Evolutionary conservation across 345 rosid species (phyloP), one percentile per base, ranked within the genome.

Genomic region (Acer campestre): DNA sequence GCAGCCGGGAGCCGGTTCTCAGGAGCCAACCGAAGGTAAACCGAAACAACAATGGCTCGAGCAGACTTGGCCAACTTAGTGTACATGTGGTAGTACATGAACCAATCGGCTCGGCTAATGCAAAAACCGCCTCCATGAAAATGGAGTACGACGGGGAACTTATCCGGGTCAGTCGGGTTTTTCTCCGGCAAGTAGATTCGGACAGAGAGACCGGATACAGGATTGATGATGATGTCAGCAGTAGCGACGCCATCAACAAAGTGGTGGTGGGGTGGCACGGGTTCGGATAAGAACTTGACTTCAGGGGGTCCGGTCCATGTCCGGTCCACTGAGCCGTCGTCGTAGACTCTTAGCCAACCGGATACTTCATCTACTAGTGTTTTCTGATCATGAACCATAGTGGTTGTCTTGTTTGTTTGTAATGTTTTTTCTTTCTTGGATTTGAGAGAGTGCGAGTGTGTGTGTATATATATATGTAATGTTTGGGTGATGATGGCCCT

Each of bases 291-390:
- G 90, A 89, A 89, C 85, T 85, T 91, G 79, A 82, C 79, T 70
- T 85, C 81, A 0, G 93, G 93, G 0, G 96, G 91, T 6, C 93
- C 96, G 0, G 83, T 82, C 96, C 96, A 89, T 2, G 88, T 75
- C 22, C 96, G 79, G 79, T 88, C 96, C 6, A 88, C 89, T 0
- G 86, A 85, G 55, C 92, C 96, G 31, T 89, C 96, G 1, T 84
- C 83, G 38, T 82, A 87, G 73, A 85, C 73, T 38, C 85, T 68
- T 7, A 91, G 88, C 96, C 93, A 91, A 16, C 96, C 92, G 44
- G 96, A 88, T 8, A 91, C 96, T 53, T 90, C 89, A 0, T 87
- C 86, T 7, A 88, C 85, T 13, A 86, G 16, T 46, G 31, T 80
- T 77, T 62, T 86, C 16, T 82, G 38, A 35, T 35, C 77, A 1